A percentile compares a stretch with the other conserved stretches of the same genome.
Conservation (phyloP, 139 green algal species). For the Asterochloris erici region DNA sequence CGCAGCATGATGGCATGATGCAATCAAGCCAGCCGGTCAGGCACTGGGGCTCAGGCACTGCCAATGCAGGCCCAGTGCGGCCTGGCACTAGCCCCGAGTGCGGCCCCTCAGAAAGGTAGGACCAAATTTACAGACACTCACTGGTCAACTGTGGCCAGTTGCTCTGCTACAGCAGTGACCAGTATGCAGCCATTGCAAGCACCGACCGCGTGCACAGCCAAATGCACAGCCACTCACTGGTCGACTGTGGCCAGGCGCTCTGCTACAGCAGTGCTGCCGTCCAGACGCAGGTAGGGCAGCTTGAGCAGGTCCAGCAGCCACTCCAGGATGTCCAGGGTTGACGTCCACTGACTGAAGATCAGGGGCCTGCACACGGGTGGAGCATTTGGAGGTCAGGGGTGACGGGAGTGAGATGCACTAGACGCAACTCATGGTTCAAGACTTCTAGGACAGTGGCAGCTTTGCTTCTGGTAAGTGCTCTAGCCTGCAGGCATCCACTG, state of each 20-base stretch:
- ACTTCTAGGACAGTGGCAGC: too few species aligned
- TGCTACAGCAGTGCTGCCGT: conserved; percentile 76
- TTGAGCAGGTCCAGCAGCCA: conserved; percentile 67
- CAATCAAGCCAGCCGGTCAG: too few species aligned
- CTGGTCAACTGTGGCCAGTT: too few species aligned
- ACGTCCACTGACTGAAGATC: conserved; percentile 91
- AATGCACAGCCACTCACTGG: conserved; percentile 32
- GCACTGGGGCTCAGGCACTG: background rate
- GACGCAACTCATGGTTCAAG: too few species aligned
- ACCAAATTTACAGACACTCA: too few species aligned
- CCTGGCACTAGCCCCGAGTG: too few species aligned
- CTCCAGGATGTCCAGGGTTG: conserved; percentile 90
- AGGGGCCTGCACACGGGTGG: conserved; percentile 47
- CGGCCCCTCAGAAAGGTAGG: too few species aligned
- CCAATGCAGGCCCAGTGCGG: background rate
- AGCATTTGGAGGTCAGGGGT: background rate
- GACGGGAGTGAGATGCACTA: too few species aligned
- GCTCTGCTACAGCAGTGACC: too few species aligned
- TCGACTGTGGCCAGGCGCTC: conserved; percentile 84
- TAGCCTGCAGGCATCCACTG: background rate
- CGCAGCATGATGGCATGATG: too few species aligned
- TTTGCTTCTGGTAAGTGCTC: background rate
- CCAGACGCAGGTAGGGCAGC: conserved; percentile 74
- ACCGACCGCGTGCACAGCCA: background rate
- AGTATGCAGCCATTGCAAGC: background rate